Base-by-base conservation (phyloP, 1,284 basidiomycete genomes). In the Ganoderma resinaceum region DNA sequence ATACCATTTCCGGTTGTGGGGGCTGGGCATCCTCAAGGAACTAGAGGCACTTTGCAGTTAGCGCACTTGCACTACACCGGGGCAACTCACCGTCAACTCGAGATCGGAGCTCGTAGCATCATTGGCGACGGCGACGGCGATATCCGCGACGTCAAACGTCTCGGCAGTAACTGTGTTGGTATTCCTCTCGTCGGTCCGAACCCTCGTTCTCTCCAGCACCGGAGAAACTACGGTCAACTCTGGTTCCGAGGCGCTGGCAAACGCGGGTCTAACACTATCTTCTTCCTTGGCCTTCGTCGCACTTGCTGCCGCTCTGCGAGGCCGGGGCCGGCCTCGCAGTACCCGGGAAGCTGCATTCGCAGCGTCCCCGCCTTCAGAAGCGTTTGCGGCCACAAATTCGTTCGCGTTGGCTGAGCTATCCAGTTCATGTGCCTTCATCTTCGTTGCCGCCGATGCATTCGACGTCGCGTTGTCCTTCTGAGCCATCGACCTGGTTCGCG, bases 291-390 rank as follows among this genome's bases (percentile, higher is more conserved):
- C 38, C 38, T 43, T 40, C 16, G 23, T 29, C 23, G 59, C 23
- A 38, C 29, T 20, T 26, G 14, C 33, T 58, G 8, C 20, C 20
- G 43, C 43, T 61, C 12, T 62, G 3, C 59, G 40, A 11, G 62
- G 40, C 7, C 53, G 53, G 33, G 52, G 62, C n/a, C n/a, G n/a
- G n/a, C n/a, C n/a, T n/a, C n/a, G n/a, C 42, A 29, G 62, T 20
- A 43, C n/a, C 12, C 53, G 62, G 20, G 26, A 33, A 12, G 26
- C 16, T 55, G 16, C 31, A 6, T 20, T 33, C 31, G 29, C 26
- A 3, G 38, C 29, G 18, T n/a, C 23, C 2, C 42, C 38, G 11
- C 23, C 53, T 16, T 46, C 33, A 16, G 20, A 18, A 2, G 14
- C 23, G 11, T 43, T n/a, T 5, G 18, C 46, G 3, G 18, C 23